Conservation (phyloP, 2,329 filamentous ascomycete species). For the Hymenoscyphus occultus region DNA sequence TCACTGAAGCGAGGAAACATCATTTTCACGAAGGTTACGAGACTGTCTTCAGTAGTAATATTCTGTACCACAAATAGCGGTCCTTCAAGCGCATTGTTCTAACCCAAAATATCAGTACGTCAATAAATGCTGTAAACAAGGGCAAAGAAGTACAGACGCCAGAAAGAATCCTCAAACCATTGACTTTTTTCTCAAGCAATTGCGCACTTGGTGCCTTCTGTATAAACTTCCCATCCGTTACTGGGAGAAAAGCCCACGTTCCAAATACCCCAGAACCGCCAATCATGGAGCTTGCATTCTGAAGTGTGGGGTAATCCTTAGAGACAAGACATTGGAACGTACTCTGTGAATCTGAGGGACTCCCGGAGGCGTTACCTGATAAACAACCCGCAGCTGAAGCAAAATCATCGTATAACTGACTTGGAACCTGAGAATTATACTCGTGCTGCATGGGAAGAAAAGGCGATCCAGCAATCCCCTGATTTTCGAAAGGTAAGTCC, state of each 20-base stretch:
- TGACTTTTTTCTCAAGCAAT: slow-evolving; percentile 34
- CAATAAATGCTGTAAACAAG: background rate
- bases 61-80: slow-evolving; percentile 39
- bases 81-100: slow-evolving; percentile 42
- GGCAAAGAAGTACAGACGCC: slow-evolving; percentile 15
- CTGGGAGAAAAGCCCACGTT: slow-evolving; percentile 38
- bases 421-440: slow-evolving; percentile 44
- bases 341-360: slow-evolving; percentile 29
- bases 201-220: slow-evolving; percentile 34
- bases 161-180: slow-evolving; percentile 30
- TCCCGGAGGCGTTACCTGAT: slow-evolving; percentile 29
- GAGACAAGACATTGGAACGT: slow-evolving; percentile 33
- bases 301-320: slow-evolving; percentile 33
- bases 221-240: slow-evolving; percentile 38
- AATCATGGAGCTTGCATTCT: slow-evolving; percentile 29
- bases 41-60: slow-evolving; percentile 35
- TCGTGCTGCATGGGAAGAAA: slow-evolving; percentile 53
- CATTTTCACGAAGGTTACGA: slow-evolving; percentile 19
- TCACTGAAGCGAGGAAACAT: background rate
- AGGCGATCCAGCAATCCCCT: slow-evolving; percentile 41
- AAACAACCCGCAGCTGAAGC: slow-evolving; percentile 41
- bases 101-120: background rate
- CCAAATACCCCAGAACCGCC: slow-evolving; percentile 27
- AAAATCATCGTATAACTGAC: slow-evolving; percentile 45
- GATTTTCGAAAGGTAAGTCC: background rate